These are phyloP conservation scores for Erodium trifolium DNA, from an alignment of 441 rosid species.

Conservation along the genomic window DNA sequence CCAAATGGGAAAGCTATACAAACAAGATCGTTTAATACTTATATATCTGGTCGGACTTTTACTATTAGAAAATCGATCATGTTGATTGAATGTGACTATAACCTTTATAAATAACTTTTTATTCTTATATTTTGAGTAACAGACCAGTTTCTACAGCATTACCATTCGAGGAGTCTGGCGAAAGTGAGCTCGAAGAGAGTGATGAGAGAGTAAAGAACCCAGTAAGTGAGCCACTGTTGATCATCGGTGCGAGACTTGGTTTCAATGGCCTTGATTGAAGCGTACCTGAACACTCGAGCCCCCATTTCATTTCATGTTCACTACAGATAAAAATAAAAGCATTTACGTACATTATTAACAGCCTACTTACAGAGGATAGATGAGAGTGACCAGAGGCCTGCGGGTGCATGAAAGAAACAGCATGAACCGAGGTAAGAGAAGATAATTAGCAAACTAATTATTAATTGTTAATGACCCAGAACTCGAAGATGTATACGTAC, in stretches of 20 bases:
- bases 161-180: slow-evolving; percentile 25
- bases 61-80: too few species aligned
- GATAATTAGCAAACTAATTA: neutral
- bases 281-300: slow-evolving; percentile 17
- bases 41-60: too few species aligned
- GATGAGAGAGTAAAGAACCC: slow-evolving; percentile 27
- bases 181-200: slow-evolving; percentile 27
- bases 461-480: neutral
- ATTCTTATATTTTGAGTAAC: too few species aligned
- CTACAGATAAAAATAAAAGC: too few species aligned
- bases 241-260: slow-evolving; percentile 23
- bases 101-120: too few species aligned
- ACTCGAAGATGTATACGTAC: slow-evolving; percentile 12
- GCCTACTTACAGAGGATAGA: slow-evolving; percentile 27
- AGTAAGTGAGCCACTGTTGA: slow-evolving; percentile 28
- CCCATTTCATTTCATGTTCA: neutral
- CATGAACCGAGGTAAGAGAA: neutral
- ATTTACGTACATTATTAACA: neutral
- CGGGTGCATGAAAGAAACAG: neutral
- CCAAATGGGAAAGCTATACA: slow-evolving; percentile 18
- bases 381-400: slow-evolving; percentile 23
- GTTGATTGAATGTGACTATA: too few species aligned
- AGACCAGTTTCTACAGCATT: too few species aligned
- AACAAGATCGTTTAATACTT: too few species aligned
- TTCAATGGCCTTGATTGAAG: slow-evolving; percentile 25